Base-by-base conservation (phyloP, 2,329 filamentous ascomycete genomes). In the Trichoderma asperellum region DNA sequence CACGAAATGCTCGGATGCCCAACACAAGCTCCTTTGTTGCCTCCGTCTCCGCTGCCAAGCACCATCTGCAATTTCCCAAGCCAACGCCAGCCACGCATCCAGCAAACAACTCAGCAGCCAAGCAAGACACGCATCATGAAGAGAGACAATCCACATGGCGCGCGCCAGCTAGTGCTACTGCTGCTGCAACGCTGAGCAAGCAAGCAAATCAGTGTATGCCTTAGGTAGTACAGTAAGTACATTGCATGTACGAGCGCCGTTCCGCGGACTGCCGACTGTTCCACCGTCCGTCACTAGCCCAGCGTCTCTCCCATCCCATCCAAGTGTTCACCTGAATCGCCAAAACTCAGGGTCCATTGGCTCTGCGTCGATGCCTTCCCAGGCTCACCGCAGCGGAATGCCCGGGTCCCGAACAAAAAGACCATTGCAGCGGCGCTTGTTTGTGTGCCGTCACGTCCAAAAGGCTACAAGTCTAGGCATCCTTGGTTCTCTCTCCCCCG, bases 141-240 rank as follows among this genome's bases (percentile, higher is more conserved):
- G 27, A 47, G 10, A 47, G 63, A 40, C 63, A 49, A 37, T 58
- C 63, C 53, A 58, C 63, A 66, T 66, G 53, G 63, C 35, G 61
- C 35, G 61, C 49, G 56, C 40, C 49, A 21, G 49, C 61, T 64
- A 37, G 49, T 56, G 24, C 61, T 56, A 24, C 49, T 34, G 37
- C 11, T n/a, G 18, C 49, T 21, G 34, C 37, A 18, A n/a, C 21
- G 18, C n/a, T 49, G 21, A 49, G 24, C n/a, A 24, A 24, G 24
- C n/a, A 24, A 24, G 24, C 24, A 24, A 24, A 24, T 24, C 24
- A 24, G 24, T 24, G 24, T 24, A 2, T 24, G 3, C 24, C 24
- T 24, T 24, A 24, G 24, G 24, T 24, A 24, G 24, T 24, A 24
- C 24, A 24, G 24, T 24, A 24, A 24, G 24, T 24, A 24, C 24